Conservation (phyloP, 2,329 filamentous ascomycete species). For the Aspergillus quadrilineatus region DNA sequence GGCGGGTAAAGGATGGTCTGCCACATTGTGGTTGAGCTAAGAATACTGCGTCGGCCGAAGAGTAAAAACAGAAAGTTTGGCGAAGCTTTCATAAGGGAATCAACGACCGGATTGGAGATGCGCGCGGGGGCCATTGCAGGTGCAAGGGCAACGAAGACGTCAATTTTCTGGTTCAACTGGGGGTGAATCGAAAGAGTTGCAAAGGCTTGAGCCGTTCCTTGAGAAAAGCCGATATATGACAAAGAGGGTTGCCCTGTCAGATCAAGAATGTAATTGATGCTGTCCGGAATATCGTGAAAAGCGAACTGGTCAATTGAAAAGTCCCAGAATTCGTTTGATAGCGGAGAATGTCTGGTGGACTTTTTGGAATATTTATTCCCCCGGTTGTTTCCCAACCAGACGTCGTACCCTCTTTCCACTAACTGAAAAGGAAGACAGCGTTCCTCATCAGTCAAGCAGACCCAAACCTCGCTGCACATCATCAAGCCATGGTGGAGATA, state of each 20-base stretch:
- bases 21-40: slow-evolving; percentile 95
- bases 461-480: slow-evolving; percentile 99
- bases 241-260: slow-evolving; percentile 79
- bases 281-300: slow-evolving; percentile 94
- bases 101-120: slow-evolving; percentile 83
- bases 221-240: slow-evolving; percentile 95
- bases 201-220: slow-evolving; percentile 95
- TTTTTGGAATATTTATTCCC: slow-evolving; percentile 99
- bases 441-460: slow-evolving; percentile 82
- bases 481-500: slow-evolving; percentile 94
- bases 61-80: slow-evolving; percentile 89
- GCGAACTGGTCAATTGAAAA: slow-evolving; percentile 99
- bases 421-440: slow-evolving; percentile 84
- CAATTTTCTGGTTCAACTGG: slow-evolving; percentile 84
- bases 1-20: slow-evolving; percentile 92
- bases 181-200: slow-evolving; percentile 90
- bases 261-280: slow-evolving; percentile 84
- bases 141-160: slow-evolving; percentile 93
- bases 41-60: slow-evolving; percentile 86
- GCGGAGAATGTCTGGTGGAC: slow-evolving; percentile 72
- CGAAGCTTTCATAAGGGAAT: slow-evolving; percentile 89
- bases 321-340: slow-evolving; percentile 81
- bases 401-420: slow-evolving; percentile 89
- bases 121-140: slow-evolving; percentile 96
- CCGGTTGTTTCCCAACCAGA: slow-evolving; percentile 96